phyloP scores from a whole-genome alignment of 2,329 filamentous ascomycete genomes.

The Teratosphaeria epicoccoides region DNA sequence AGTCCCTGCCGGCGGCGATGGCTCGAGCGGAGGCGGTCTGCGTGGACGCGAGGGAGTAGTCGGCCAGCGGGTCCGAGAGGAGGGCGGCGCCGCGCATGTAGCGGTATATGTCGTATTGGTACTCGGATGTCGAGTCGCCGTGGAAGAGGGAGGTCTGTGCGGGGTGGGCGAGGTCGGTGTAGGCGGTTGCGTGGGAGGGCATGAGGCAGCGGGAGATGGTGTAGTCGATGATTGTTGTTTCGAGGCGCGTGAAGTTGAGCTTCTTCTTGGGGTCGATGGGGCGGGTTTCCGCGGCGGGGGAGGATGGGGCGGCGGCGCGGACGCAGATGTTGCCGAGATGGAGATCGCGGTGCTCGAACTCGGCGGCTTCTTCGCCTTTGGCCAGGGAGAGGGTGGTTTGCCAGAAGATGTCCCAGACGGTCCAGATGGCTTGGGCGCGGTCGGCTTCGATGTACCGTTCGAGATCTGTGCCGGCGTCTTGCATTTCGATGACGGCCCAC shows the following conservation, averaged over 20 bases:
- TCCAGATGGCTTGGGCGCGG: constrained; percentile 29
- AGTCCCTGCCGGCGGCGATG: constrained; percentile 19
- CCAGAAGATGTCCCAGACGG: constrained; percentile 56
- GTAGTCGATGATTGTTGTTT: constrained; percentile 58
- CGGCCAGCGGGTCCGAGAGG: constrained; percentile 32
- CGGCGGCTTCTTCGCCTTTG: constrained; percentile 48
- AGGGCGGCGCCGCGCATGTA: constrained; percentile 37
- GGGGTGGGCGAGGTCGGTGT: constrained; percentile 34
- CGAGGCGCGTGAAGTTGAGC: constrained; percentile 44
- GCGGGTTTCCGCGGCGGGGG: constrained; percentile 7
- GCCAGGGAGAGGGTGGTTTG: constrained; percentile 51
- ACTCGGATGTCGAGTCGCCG: constrained; percentile 37
- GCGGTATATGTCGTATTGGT: constrained; percentile 48
- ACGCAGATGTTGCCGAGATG: constrained; percentile 59
- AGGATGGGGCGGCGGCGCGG: constrained; percentile 4
- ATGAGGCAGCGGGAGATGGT: constrained; percentile 53
- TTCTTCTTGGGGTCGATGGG: constrained; percentile 25
- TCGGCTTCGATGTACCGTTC: constrained; percentile 29
- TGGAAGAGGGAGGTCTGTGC: constrained; percentile 32
- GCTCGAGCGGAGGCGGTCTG: constrained; percentile 1
- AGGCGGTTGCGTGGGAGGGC: constrained; percentile 27
- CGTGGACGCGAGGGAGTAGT: constrained; percentile 13
- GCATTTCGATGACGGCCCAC: constrained; percentile 57
- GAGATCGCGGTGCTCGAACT: constrained; percentile 57
- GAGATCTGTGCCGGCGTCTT: constrained; percentile 51